A percentile compares a stretch with the other conserved stretches of the same genome.
Conservation (phyloP, 345 rosid species). For the Toxicodendron radicans region DNA sequence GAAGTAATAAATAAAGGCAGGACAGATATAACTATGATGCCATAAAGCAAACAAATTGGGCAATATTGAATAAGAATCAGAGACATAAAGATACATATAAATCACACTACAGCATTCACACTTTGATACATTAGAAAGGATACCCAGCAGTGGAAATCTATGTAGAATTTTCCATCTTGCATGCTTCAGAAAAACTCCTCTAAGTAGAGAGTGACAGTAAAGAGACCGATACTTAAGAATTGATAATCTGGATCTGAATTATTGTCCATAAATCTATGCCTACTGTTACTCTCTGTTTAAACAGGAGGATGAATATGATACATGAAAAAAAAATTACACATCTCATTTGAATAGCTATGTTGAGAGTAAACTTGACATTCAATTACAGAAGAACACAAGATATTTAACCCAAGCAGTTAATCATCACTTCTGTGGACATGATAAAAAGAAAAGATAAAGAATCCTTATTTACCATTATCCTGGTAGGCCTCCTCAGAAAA, state of each 20-base stretch:
- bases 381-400: constrained; percentile 4
- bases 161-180: neutral
- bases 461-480: constrained; percentile 48
- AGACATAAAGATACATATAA: neutral
- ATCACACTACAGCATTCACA: neutral
- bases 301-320: neutral
- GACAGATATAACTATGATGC: neutral
- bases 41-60: neutral
- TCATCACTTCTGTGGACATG: constrained; percentile 1
- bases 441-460: neutral
- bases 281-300: neutral
- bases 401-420: constrained; percentile 5
- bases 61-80: neutral
- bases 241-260: neutral
- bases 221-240: constrained; percentile 7
- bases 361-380: neutral
- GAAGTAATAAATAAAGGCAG: neutral
- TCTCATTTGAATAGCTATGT: constrained; percentile 3
- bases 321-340: neutral
- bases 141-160: neutral
- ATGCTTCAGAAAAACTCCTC: neutral
- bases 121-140: neutral
- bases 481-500: constrained; percentile 84
- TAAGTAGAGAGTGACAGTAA: neutral
- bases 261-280: neutral